Evolutionary conservation across 345 rosid species (phyloP).

Genomic region (Bruguiera sexangula): DNA sequence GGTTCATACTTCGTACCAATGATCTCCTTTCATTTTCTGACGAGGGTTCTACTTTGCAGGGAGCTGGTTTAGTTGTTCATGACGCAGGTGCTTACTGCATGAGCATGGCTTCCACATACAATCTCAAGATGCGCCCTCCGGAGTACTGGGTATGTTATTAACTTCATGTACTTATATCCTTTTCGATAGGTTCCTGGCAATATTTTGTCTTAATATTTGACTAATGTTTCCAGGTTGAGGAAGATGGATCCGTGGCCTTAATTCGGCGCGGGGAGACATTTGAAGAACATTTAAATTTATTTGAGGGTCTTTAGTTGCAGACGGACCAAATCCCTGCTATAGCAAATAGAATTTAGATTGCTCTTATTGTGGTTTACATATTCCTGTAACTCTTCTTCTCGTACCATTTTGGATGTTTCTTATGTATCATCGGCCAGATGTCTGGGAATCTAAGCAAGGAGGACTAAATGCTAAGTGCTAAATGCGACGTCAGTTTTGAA

Average conservation of each 20-base stretch:
- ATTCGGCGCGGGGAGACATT: constrained; percentile 86
- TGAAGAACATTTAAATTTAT: constrained; percentile 75
- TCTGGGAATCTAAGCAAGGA: too few relatives aligned
- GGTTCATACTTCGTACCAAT: neutral
- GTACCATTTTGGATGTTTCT: too few relatives aligned
- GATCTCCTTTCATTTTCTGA: constrained; percentile 12
- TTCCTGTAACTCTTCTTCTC: neutral
- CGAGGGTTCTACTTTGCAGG: constrained; percentile 44
- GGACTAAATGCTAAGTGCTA: too few relatives aligned
- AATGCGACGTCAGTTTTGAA: too few relatives aligned
- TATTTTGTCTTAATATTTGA: neutral
- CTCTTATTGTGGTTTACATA: neutral
- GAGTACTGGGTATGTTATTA: constrained; percentile 80
- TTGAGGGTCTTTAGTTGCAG: constrained; percentile 57
- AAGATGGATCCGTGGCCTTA: constrained; percentile 72
- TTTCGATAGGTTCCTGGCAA: neutral
- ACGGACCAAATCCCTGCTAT: neutral
- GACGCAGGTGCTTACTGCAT: constrained; percentile 99
- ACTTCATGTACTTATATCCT: neutral
- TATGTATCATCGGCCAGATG: too few relatives aligned
- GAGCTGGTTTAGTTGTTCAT: constrained; percentile 89
- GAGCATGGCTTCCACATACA: constrained; percentile 99
- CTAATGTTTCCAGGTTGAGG: constrained; percentile 55
- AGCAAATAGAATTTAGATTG: constrained; percentile 4
- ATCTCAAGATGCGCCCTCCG: constrained; percentile 98